phyloP scores from a whole-genome alignment of 2,329 filamentous ascomycete genomes.

The Cytospora piceicola region DNA sequence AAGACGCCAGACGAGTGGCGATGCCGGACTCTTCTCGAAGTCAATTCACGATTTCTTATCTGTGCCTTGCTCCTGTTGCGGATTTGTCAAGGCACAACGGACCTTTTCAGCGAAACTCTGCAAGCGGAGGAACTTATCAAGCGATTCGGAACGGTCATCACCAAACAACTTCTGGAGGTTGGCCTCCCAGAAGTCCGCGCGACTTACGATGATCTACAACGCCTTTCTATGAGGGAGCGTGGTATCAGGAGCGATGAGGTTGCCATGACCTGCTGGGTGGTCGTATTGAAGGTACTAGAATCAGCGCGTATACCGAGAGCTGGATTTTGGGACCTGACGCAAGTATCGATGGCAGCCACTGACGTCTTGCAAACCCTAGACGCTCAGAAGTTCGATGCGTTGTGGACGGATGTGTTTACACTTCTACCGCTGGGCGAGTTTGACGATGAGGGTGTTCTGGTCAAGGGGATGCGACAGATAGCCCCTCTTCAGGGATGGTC shows the following conservation, averaged over 20 bases:
- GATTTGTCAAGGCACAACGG: constrained; percentile 46
- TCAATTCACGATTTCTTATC: constrained; percentile 44
- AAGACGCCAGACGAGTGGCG: constrained; percentile 30
- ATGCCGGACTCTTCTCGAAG: constrained; percentile 41
- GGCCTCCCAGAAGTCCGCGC: constrained; percentile 50
- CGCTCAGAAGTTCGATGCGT: constrained; percentile 54
- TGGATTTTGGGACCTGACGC: constrained; percentile 65
- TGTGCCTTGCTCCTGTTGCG: constrained; percentile 45
- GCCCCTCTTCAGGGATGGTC: constrained; percentile 61
- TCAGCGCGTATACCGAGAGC: constrained; percentile 53
- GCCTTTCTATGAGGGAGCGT: constrained; percentile 49
- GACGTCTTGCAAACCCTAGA: constrained; percentile 45
- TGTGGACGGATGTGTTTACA: constrained; percentile 64
- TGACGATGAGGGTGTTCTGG: constrained; percentile 55
- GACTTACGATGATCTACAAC: constrained; percentile 54
- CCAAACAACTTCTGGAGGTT: constrained; percentile 46
- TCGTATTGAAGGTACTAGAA: constrained; percentile 58
- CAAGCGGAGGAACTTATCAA: constrained; percentile 55
- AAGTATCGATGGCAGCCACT: constrained; percentile 46
- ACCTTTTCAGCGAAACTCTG: constrained; percentile 43
- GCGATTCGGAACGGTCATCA: constrained; percentile 44
- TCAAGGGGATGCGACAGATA: constrained; percentile 44
- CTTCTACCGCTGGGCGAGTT: constrained; percentile 66
- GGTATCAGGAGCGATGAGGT: constrained; percentile 55
- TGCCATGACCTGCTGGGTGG: constrained; percentile 59